Percentiles rank a stretch among this genome's conserved stretches.
These are phyloP conservation scores for Aspergillus chevalieri DNA, from an alignment of 2,329 filamentous ascomycete genomes.

Conservation along the genomic window DNA sequence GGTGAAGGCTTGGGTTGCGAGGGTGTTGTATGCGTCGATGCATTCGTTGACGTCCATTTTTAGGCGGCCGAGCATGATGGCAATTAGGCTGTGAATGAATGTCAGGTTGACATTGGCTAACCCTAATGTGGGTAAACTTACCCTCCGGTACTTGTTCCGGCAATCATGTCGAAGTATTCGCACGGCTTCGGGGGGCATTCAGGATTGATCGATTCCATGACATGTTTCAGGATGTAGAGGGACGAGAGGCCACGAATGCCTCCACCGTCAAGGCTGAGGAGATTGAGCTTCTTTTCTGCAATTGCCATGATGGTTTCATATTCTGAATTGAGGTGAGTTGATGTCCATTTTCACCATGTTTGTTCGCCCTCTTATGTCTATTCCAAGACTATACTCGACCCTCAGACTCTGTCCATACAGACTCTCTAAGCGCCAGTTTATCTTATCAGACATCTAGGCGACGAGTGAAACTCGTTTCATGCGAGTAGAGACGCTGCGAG, in stretches of 20 bases:
- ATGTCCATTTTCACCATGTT: not conserved
- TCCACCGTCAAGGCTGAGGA: slow-evolving; percentile 32
- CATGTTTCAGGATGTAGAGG: slow-evolving; percentile 28
- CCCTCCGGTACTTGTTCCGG: slow-evolving; percentile 34
- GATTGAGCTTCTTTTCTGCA: not conserved
- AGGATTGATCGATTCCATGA: slow-evolving; percentile 29
- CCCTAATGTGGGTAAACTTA: slow-evolving; percentile 10
- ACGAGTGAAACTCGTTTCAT: not conserved
- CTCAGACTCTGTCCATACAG: not conserved
- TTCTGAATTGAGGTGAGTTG: not conserved
- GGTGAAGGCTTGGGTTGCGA: slow-evolving; percentile 34
- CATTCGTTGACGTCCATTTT: slow-evolving; percentile 42
- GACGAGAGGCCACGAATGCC: slow-evolving; percentile 37
- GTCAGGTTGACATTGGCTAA: not conserved
- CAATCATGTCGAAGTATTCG: slow-evolving; percentile 39
- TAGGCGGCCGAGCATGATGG: slow-evolving; percentile 44
- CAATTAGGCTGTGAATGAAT: slow-evolving; percentile 22
- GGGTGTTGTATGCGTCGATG: slow-evolving; percentile 35
- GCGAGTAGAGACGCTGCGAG: not conserved
- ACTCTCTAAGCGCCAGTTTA: not conserved
- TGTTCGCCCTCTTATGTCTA: not conserved
- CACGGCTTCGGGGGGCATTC: slow-evolving; percentile 26
- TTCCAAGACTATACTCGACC: too few relatives aligned
- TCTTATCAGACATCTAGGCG: not conserved
- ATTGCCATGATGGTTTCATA: not conserved